Base-by-base conservation (phyloP, 2,329 filamentous ascomycete genomes). In the Drechmeria coniospora region DNA sequence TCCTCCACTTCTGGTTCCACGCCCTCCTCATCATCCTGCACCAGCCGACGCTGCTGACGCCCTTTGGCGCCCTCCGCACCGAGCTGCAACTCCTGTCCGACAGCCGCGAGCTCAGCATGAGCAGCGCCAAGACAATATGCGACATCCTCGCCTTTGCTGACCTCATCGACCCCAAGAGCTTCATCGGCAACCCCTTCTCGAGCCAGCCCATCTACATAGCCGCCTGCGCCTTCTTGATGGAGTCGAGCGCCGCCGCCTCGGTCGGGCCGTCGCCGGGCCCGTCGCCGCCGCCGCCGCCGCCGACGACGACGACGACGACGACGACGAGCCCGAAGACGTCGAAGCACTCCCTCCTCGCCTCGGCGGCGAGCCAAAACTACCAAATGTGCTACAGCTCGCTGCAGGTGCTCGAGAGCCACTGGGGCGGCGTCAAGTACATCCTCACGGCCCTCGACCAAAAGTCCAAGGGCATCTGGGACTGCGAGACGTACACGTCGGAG, bases 151-250 rank as follows among this genome's bases (percentile, higher is more conserved):
- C 79, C 1, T 92, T 92, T 49, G 80, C 82, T 1, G 81, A 92
- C 44, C 57, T 92, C 8, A 81, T 90, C 28, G 81, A 92, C 47
- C 74, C 79, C 0, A 84, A 81, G 47, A 86, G 82, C 40, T 82
- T 86, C 31, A 76, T 86, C 19, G 81, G 82, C 1, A 92, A 90
- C 33, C 83, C 83, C 0, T 92, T 92, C 38, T 90, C 81, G 0
- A 83, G 79, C 26, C 83, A 92, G 49, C 83, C 83, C 0, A 92
- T 92, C 44, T 92, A 92, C 41, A 87, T 92, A 34, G 83, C 83
- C 1, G 83, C 82, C 1, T 92, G 82, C 44, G 83, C 83, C 0
- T 92, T 92, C 40, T 57, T 92, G 11, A 82, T 83, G 56, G 83
- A 92, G 46, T 82, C 79, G 4, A 74, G 72, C 4, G 68, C 77